phyloP scores from a whole-genome alignment of 1,139 yeast genomes.

The Protomyces pachydermus region DNA sequence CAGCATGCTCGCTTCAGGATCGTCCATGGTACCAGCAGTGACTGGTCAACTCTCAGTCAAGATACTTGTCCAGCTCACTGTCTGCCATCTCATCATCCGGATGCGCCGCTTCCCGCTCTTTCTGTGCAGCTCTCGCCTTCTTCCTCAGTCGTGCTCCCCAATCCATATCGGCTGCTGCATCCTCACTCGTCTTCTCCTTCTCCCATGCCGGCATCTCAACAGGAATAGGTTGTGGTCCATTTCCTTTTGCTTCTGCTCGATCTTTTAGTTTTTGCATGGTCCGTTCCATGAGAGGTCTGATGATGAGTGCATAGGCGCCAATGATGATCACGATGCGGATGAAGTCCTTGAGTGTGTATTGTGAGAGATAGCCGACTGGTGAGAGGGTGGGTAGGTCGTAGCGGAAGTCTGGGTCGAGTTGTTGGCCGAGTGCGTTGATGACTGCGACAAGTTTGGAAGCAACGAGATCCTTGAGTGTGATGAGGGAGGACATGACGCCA shows the following conservation, averaged over 20 bases:
- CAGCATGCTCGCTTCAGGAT: too few species aligned
- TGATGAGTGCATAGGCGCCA: constrained; percentile 23
- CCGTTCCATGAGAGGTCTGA: constrained; percentile 16
- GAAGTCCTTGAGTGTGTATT: constrained; percentile 10
- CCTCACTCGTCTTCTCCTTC: constrained; percentile 4
- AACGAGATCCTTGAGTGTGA: background rate
- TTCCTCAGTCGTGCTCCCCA: constrained; percentile 19
- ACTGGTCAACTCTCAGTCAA: background rate
- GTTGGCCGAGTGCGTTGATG: constrained; percentile 12
- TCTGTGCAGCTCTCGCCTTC: constrained; percentile 18
- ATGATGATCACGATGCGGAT: constrained; percentile 18
- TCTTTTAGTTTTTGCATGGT: constrained; percentile 19
- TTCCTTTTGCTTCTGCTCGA: constrained; percentile 9
- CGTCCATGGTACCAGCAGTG: too few species aligned
- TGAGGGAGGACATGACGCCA: background rate
- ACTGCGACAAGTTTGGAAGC: background rate
- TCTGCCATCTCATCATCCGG: constrained; percentile 20
- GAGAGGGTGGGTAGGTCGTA: constrained; percentile 23
- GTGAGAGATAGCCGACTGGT: constrained; percentile 11
- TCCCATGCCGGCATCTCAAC: constrained; percentile 24
- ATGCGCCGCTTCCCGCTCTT: constrained; percentile 13
- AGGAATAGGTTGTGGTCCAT: constrained; percentile 25
- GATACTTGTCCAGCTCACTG: constrained; percentile 22
- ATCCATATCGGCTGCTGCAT: constrained; percentile 3
- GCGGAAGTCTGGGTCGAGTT: constrained; percentile 20